Conservation (phyloP, 192 early-diverging fungal genomes). For the Umbelopsis sp. region DNA sequence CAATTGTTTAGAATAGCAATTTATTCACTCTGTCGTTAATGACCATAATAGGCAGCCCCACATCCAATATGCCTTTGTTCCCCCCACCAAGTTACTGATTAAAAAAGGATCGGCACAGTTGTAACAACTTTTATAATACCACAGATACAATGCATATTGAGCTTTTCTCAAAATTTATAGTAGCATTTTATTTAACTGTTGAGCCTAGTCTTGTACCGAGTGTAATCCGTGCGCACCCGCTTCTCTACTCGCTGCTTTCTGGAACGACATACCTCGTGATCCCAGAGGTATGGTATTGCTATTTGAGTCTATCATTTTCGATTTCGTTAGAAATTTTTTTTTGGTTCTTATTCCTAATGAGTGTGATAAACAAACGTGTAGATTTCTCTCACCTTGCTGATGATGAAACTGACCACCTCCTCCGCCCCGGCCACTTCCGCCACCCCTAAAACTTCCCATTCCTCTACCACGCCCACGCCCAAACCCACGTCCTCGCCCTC, state of each 20-base stretch:
- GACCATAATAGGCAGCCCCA: conserved; percentile 16
- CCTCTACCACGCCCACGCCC: conserved; percentile 44
- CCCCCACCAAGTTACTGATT: background rate
- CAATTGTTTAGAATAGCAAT: conserved; percentile 17
- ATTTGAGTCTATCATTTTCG: conserved; percentile 25
- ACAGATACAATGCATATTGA: background rate
- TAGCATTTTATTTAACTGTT: background rate
- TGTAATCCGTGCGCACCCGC: conserved; percentile 31
- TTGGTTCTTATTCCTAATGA: conserved; percentile 32
- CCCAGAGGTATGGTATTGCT: conserved; percentile 23
- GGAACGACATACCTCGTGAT: conserved; percentile 30
- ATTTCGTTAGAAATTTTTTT: background rate
- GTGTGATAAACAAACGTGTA: conserved; percentile 10
- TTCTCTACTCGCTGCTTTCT: conserved; percentile 28
- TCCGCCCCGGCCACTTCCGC: conserved; percentile 46
- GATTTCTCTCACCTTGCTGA: conserved; percentile 35
- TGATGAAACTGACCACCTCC: conserved; percentile 18
- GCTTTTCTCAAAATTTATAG: background rate
- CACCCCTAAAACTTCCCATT: conserved; percentile 20
- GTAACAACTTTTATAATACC: background rate
- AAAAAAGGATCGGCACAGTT: conserved; percentile 9
- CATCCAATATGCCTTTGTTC: background rate
- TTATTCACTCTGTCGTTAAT: background rate
- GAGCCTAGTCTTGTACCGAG: conserved; percentile 10
- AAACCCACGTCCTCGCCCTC: conserved; percentile 52